phyloP scores from a whole-genome alignment of 2,329 filamentous ascomycete genomes.

The Epichloe sp. region DNA sequence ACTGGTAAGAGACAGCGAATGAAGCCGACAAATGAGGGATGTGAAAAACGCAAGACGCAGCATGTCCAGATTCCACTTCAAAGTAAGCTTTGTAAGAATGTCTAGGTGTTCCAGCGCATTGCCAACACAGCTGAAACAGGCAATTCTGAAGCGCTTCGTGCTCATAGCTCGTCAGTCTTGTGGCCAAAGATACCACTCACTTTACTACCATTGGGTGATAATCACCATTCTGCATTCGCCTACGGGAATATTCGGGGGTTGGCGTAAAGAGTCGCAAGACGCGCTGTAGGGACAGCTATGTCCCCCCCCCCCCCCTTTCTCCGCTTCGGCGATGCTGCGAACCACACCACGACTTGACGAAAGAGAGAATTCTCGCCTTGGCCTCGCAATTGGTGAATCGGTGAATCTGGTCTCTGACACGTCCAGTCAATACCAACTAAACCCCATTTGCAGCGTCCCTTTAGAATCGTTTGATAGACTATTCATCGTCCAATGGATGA shows the following conservation, averaged over 20 bases:
- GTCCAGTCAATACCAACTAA: background rate
- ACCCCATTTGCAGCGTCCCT: background rate
- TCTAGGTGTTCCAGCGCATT: background rate
- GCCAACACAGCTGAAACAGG: background rate
- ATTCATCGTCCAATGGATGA: background rate
- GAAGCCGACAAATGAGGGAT: background rate
- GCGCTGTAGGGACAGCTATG: background rate
- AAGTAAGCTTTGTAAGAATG: background rate
- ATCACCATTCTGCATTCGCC: background rate
- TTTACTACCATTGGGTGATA: background rate
- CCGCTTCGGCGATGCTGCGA: background rate
- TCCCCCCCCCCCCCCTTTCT: background rate
- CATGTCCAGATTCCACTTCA: background rate
- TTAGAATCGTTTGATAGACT: background rate
- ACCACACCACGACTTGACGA: background rate
- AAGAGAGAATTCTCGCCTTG: background rate
- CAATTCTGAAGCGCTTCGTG: background rate
- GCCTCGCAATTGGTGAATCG: background rate
- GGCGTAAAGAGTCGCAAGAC: too few species aligned
- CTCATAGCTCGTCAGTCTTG: background rate
- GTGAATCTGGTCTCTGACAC: background rate
- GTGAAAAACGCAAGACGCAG: background rate
- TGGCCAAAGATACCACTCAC: background rate
- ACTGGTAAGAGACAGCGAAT: conserved; percentile 54
- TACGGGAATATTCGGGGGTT: background rate